Evolutionary conservation across 805 yeast species (phyloP).

Genomic region (Spencermartinsiella europaea): DNA sequence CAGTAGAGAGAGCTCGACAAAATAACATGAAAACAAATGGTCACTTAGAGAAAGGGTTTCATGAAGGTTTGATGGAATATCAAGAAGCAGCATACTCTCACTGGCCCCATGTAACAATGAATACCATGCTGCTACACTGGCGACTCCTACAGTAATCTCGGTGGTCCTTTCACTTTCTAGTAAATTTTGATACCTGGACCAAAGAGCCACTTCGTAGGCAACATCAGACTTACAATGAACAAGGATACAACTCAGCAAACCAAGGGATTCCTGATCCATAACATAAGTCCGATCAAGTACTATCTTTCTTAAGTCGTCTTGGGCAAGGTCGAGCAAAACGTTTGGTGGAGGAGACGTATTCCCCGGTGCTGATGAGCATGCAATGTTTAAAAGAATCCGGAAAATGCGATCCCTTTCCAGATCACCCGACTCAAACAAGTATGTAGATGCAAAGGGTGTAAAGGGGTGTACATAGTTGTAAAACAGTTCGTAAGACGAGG

Average conservation of each 20-base stretch:
- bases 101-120: background rate
- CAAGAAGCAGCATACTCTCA: background rate
- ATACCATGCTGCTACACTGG: background rate
- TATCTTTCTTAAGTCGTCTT: background rate
- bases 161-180: background rate
- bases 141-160: background rate
- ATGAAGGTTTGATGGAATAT: background rate
- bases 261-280: background rate
- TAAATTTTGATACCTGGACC: background rate
- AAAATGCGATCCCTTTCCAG: background rate
- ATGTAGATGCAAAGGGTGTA: slow-evolving; percentile 9
- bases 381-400: background rate
- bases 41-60: slow-evolving; percentile 3
- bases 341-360: background rate
- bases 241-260: background rate
- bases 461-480: slow-evolving; percentile 7
- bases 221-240: background rate
- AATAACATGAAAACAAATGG: slow-evolving; percentile 12
- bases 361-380: background rate
- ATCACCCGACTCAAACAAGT: background rate
- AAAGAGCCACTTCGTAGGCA: background rate
- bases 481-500: background rate
- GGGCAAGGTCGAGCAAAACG: background rate
- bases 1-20: slow-evolving; percentile 9
- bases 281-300: background rate